Evolutionary conservation across 2,329 filamentous ascomycete genomes (phyloP), one percentile per base, ranked within the genome.

Genomic region (Zymoseptoria passerinii): DNA sequence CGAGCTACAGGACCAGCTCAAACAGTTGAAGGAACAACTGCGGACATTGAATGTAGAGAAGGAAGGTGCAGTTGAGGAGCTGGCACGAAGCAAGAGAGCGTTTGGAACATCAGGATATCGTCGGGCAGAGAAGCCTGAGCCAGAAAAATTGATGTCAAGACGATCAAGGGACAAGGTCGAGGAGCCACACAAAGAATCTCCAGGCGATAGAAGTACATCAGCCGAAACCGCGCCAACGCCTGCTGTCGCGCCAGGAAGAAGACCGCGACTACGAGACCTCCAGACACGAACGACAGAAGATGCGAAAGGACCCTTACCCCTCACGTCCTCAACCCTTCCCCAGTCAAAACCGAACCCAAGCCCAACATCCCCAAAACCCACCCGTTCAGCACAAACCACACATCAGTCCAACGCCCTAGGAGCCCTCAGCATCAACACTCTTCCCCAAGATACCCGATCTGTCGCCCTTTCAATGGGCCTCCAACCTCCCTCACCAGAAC

Each of bases 1-100:
- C 1, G 80, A 86, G 57, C 76, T 89, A 59, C 81, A 84, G 55
- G 77, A 79, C 5, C 80, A 85, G 60, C 80, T 87, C 64, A 75
- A 74, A 56, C 75, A 76, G 10, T 71, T 73, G 18, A 72, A 76
- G 52, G 72, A 63, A 28, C 56, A 67, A 59, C 53, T 70, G 13
- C 52, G 55, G 19, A 53, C 55, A 50, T 52, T 51, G n/a, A 35
- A 56, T 48, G 48, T n/a, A n/a, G 54, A 48, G 35, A 57, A 55
- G 56, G 49, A 50, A n/a, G 53, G 20, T 44, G 28, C 51, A 18
- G 56, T 50, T 28, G 56, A 60, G 23, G 61, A 62, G 28, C 48
- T 59, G 18, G 48, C 52, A 35, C 59, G 52, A 27, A 28, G 58
- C 18, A 62, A 62, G 55, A 58, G 60, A 10, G 55, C 55, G 29